Conservation (phyloP, 257 asterid species). For the Lycium barbarum region DNA sequence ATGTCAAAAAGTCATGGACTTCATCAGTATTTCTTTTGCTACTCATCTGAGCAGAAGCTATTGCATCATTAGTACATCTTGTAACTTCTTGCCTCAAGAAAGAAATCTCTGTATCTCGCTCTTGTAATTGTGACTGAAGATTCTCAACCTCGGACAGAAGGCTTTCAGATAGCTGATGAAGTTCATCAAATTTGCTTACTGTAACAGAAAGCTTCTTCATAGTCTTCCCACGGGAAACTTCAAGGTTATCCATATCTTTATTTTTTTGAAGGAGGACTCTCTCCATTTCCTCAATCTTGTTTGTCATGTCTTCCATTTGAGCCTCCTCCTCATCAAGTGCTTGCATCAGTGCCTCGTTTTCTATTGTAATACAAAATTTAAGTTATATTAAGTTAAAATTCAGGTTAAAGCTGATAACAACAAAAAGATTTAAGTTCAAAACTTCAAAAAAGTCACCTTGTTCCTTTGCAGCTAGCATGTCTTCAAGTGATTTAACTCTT, state of each 20-base stretch:
- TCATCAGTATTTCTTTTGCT: constrained; percentile 71
- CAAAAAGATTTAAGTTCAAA: constrained; percentile 31
- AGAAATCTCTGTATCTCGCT: constrained; percentile 90
- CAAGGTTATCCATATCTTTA: constrained; percentile 79
- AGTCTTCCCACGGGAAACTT: constrained; percentile 86
- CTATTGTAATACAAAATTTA: constrained; percentile 43
- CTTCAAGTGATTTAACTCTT: constrained; percentile 66
- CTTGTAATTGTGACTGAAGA: constrained; percentile 91
- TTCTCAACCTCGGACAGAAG: constrained; percentile 95
- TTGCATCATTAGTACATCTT: constrained; percentile 87
- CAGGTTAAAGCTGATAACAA: constrained; percentile 16
- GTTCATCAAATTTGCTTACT: constrained; percentile 94
- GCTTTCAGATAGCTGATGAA: constrained; percentile 77
- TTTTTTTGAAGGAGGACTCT: constrained; percentile 71
- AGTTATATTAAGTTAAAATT: constrained; percentile 31
- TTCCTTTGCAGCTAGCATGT: constrained; percentile 74
- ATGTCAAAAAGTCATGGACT: constrained; percentile 65
- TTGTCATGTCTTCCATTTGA: constrained; percentile 83
- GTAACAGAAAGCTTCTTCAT: constrained; percentile 92
- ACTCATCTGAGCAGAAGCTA: constrained; percentile 71
- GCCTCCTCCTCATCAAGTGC: constrained; percentile 95
- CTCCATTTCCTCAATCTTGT: constrained; percentile 64
- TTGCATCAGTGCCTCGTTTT: constrained; percentile 83
- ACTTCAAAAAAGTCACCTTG: constrained; percentile 64
- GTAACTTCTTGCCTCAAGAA: constrained; percentile 98